Percentiles rank a stretch among this genome's conserved stretches.
Conservation (phyloP, 805 yeast species). For the Hemisphaericaspora nanyangensis region DNA sequence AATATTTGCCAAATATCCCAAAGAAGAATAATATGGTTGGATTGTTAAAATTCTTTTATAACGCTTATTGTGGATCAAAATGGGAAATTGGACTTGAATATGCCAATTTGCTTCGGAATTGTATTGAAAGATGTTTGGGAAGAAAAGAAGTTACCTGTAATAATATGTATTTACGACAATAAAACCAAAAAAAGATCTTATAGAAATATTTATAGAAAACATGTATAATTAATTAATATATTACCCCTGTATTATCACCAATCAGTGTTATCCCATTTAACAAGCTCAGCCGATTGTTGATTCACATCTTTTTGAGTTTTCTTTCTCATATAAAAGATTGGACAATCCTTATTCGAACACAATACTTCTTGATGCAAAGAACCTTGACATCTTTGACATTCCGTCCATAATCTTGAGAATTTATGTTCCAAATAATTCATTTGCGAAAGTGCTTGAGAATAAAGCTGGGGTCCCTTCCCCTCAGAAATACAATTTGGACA, state of each 20-base stretch:
- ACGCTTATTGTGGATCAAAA: slow-evolving; percentile 30
- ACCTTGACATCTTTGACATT: slow-evolving; percentile 97
- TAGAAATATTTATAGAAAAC: not conserved
- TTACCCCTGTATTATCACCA: no score
- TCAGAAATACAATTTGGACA: slow-evolving; percentile 73
- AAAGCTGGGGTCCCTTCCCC: slow-evolving; percentile 74
- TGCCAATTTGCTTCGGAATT: slow-evolving; percentile 48
- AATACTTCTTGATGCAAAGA: slow-evolving; percentile 92
- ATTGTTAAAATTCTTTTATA: slow-evolving; percentile 43
- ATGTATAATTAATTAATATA: no score
- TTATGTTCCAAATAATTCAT: slow-evolving; percentile 77
- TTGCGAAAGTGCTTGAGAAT: slow-evolving; percentile 74
- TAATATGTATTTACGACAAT: slow-evolving; percentile 40
- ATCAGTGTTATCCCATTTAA: slow-evolving; percentile 59
- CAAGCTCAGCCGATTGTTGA: slow-evolving; percentile 53
- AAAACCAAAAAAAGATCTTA: not conserved
- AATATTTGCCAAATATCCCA: slow-evolving; percentile 32
- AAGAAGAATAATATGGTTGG: slow-evolving; percentile 54
- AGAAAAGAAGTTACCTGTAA: slow-evolving; percentile 42
- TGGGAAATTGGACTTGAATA: slow-evolving; percentile 61
- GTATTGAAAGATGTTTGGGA: slow-evolving; percentile 54
- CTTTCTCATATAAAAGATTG: slow-evolving; percentile 94
- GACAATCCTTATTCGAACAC: slow-evolving; percentile 95
- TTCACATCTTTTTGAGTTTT: slow-evolving; percentile 73
- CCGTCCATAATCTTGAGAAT: slow-evolving; percentile 92